Percentiles rank a stretch among this genome's conserved stretches.
These are phyloP conservation scores for Penicillium sp. DNA, from an alignment of 2,329 filamentous ascomycete genomes.

Conservation along the genomic window DNA sequence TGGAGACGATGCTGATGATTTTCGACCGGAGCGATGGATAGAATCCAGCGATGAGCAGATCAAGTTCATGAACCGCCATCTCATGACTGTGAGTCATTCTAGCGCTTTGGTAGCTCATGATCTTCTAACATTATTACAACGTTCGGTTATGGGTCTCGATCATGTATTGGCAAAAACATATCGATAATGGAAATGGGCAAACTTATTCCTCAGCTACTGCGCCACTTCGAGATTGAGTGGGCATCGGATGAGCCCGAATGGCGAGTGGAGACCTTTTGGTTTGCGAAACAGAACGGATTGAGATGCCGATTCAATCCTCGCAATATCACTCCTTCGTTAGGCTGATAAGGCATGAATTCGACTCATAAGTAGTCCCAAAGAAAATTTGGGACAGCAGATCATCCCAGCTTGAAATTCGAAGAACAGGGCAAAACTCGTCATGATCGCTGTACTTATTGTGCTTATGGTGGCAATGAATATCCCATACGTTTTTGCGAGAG, in stretches of 20 bases:
- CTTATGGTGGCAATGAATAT: too few relatives aligned
- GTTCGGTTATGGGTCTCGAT: constrained; percentile 33
- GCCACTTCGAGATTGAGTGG: constrained; percentile 26
- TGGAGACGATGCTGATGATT: constrained; percentile 67
- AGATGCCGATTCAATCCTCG: constrained; percentile 2
- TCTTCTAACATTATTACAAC: constrained; percentile 3
- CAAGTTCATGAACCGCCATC: constrained; percentile 19
- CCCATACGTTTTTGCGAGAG: too few relatives aligned
- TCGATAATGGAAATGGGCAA: constrained; percentile 36
- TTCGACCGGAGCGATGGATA: constrained; percentile 38
- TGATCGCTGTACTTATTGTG: too few relatives aligned
- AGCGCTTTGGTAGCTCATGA: background rate
- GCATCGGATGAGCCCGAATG: constrained; percentile 11
- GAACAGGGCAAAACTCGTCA: too few relatives aligned
- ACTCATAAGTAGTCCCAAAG: too few relatives aligned
- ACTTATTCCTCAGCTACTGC: constrained; percentile 28
- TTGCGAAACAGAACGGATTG: constrained; percentile 17
- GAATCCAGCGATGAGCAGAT: constrained; percentile 11
- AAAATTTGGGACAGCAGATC: too few relatives aligned
- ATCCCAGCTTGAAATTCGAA: too few relatives aligned
- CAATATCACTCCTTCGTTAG: background rate
- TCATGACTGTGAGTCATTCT: constrained; percentile 12
- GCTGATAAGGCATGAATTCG: too few relatives aligned
- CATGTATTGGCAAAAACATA: constrained; percentile 36
- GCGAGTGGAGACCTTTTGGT: constrained; percentile 17